phyloP scores from a whole-genome alignment of 139 green algal species.

The Coelastrella sp. region DNA sequence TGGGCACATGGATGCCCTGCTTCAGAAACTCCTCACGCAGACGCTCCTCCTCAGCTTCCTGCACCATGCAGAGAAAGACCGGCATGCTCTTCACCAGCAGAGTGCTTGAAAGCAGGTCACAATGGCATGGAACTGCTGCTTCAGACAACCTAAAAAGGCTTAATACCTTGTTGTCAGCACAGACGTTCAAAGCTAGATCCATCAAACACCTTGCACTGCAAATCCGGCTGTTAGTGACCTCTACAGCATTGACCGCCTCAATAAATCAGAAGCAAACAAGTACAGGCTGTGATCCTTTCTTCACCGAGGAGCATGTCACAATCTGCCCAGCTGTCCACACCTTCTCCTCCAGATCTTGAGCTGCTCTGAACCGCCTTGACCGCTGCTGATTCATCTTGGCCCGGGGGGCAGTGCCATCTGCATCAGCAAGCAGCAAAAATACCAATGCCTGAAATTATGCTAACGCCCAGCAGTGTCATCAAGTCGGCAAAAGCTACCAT shows the following conservation, averaged over 20 bases:
- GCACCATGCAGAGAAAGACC: neutral
- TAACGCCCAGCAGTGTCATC: too few species aligned
- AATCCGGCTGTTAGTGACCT: too few species aligned
- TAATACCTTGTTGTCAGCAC: too few species aligned
- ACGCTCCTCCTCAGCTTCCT: constrained; percentile 89
- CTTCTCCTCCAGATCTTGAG: constrained; percentile 75
- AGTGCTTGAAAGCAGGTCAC: too few species aligned
- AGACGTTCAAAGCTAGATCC: too few species aligned
- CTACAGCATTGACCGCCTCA: too few species aligned
- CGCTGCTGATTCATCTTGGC: constrained; percentile 99
- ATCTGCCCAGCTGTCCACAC: neutral
- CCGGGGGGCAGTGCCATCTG: constrained; percentile 96
- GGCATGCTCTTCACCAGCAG: too few species aligned
- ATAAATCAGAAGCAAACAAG: neutral
- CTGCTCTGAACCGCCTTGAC: constrained; percentile 94
- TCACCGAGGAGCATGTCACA: neutral
- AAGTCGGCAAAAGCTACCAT: too few species aligned
- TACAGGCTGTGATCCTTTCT: neutral
- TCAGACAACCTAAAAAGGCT: too few species aligned
- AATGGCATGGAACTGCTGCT: too few species aligned
- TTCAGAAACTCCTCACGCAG: constrained; percentile 90
- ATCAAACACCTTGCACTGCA: too few species aligned
- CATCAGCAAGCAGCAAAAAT: neutral
- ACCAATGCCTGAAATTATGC: too few species aligned
- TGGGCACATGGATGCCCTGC: constrained; percentile 83